Percentiles rank a stretch among this genome's conserved stretches.
phyloP scores from a whole-genome alignment of 2,329 filamentous ascomycete genomes.

The Tolypocladium inflatum region DNA sequence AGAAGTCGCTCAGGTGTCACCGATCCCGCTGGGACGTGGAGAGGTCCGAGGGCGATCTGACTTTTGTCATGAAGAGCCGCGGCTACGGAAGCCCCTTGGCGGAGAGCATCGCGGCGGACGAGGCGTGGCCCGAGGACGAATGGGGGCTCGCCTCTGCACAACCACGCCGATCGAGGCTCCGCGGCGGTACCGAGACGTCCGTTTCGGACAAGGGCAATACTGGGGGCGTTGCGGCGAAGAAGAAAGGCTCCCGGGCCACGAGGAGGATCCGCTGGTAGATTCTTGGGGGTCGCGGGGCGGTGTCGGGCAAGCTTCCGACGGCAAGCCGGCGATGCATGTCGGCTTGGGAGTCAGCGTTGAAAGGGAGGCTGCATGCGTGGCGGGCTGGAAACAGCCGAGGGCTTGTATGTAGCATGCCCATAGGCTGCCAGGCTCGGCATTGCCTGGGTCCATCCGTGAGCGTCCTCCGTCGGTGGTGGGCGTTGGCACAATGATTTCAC shows the following conservation, averaged over 20 bases:
- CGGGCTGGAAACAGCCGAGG: too few relatives aligned
- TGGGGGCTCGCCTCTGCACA: slow-evolving; percentile 5
- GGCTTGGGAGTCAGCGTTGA: not conserved
- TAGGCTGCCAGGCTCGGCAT: not conserved
- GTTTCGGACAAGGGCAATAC: not conserved
- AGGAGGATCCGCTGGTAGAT: not conserved
- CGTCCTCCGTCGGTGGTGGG: too few relatives aligned
- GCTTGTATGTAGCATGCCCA: not conserved
- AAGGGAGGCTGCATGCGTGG: not conserved
- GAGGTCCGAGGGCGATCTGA: not conserved
- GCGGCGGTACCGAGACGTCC: not conserved
- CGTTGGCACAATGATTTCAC: not conserved
- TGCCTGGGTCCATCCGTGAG: not conserved
- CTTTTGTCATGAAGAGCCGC: slow-evolving; percentile 9
- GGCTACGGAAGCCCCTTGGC: slow-evolving; percentile 13
- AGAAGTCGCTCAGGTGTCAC: not conserved
- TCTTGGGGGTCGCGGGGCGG: not conserved
- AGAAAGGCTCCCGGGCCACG: not conserved
- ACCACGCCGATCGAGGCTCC: not conserved
- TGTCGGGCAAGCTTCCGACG: not conserved
- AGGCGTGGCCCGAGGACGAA: slow-evolving; percentile 6
- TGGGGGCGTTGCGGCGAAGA: not conserved
- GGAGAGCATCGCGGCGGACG: slow-evolving; percentile 7
- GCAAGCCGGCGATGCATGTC: not conserved
- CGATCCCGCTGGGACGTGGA: slow-evolving; percentile 1